Evolutionary conservation across 306 rosid genomes (phyloP).

Genomic region (Adenanthera pavonina): DNA sequence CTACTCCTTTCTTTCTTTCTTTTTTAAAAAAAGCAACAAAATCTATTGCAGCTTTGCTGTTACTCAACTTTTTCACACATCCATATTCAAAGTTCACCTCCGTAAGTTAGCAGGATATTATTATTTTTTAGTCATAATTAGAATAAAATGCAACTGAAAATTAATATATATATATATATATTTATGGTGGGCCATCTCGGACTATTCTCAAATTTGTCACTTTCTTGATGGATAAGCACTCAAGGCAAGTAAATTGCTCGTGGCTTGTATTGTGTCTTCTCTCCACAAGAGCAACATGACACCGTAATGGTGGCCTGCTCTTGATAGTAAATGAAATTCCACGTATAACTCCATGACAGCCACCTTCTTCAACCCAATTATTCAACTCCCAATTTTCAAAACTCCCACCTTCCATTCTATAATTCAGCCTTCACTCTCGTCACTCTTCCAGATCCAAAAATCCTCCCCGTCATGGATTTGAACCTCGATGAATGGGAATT

Average conservation of each 20-base stretch:
- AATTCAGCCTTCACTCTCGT: conserved; percentile 22
- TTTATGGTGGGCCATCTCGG: conserved; percentile 34
- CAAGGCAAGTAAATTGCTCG: conserved; percentile 13
- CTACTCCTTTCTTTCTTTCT: neutral
- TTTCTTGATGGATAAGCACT: conserved; percentile 49
- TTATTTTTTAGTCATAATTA: neutral
- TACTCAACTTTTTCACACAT: neutral
- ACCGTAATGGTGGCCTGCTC: conserved; percentile 39
- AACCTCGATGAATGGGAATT: conserved; percentile 72
- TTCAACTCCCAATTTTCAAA: neutral
- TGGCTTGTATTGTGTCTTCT: conserved; percentile 35
- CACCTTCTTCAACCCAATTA: conserved; percentile 54
- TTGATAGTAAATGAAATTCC: conserved; percentile 35
- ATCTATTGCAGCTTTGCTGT: neutral
- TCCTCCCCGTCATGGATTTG: conserved; percentile 53
- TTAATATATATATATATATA: neutral
- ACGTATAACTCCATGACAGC: conserved; percentile 65
- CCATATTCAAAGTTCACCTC: conserved; percentile 17
- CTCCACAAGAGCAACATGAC: conserved; percentile 47
- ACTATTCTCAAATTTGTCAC: conserved; percentile 42
- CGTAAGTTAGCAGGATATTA: conserved; percentile 35
- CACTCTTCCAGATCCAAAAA: conserved; percentile 25
- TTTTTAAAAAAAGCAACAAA: neutral
- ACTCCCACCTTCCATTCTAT: conserved; percentile 6
- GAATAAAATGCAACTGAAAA: conserved; percentile 22